Evolutionary conservation across 1,139 yeast species (phyloP), one percentile per base, ranked within the genome.

Genomic region (Meyerozyma athensensis): DNA sequence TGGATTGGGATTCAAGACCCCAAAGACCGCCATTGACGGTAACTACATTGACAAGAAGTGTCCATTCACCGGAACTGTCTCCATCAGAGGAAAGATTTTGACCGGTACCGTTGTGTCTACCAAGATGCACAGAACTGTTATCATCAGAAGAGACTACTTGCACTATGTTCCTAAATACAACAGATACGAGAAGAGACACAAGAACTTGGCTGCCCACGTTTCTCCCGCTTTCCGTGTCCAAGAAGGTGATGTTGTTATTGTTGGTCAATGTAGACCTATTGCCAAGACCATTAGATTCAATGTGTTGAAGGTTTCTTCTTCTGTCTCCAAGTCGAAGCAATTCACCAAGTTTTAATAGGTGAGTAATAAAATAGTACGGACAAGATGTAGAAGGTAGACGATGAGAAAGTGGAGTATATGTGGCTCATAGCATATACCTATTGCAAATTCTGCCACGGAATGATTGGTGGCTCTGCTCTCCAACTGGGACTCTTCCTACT

Each of bases 131-230:
- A 94, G 99, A 83, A 94, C 99, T 66, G 85, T 94, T 77, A 85
- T 94, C 72, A 85, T 94, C 79, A 90, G 98, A 85, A 92, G 99
- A 81, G 98, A 92, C 70, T 94, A 94, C 94, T 87, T 94, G 74
- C 99, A 94, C 81, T 94, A 87, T 79, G 85, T 92, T 73, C 96
- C 97, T 74, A 92, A 94, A 86, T 92, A 92, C 82, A 92, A 90
- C 95, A 90, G 99, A 86, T 92, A 89, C 85, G 99, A 92, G 81
- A 92, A 92, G 87, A 90, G 99, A 81, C 99, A 92, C 87, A 94
- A 92, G 94, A 94, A 92, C 83, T 81, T 94, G 55, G 95, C 99
- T 71, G 98, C 97, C 63, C 99, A 92, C 81, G 87, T 94, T 65
- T 90, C 97, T 54, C 99, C 99, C 76, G 98, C 98, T 75, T 92